Conservation (phyloP, 495 filamentous ascomycete genomes). For the Aspergillus asperescens region DNA sequence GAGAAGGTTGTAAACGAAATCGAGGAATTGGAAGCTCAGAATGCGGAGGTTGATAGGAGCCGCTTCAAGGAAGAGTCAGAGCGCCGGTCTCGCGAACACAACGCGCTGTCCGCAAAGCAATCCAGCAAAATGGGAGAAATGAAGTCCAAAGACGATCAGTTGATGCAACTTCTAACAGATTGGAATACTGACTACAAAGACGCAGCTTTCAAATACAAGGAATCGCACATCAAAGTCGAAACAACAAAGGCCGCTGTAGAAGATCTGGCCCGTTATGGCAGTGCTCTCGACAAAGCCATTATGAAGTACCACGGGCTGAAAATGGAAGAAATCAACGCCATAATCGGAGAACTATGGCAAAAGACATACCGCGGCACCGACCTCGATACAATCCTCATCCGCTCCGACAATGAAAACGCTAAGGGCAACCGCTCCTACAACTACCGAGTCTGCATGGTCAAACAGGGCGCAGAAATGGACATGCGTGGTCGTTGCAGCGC, state of each 20-base stretch:
- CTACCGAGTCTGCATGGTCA: constrained; percentile 98
- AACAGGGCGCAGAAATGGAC: constrained; percentile 96
- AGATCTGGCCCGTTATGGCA: constrained; percentile 74
- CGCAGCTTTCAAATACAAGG: constrained; percentile 76
- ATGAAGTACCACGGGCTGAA: constrained; percentile 94
- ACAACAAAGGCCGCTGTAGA: constrained; percentile 89
- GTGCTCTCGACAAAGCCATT: constrained; percentile 87
- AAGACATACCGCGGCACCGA: constrained; percentile 96
- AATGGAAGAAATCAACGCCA: constrained; percentile 98
- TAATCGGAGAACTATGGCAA: constrained; percentile 93
- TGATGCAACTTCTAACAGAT: constrained; percentile 62
- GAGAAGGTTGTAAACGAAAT: constrained; percentile 65
- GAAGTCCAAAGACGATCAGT: constrained; percentile 74
- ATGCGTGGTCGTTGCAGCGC: constrained; percentile 98
- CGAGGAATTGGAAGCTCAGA: constrained; percentile 67
- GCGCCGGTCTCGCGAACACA: constrained; percentile 55
- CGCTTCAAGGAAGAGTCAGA: constrained; percentile 64
- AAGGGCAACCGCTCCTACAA: constrained; percentile 85
- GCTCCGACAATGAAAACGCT: constrained; percentile 73
- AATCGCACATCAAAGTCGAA: constrained; percentile 84
- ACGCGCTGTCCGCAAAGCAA: constrained; percentile 55
- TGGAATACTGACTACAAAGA: constrained; percentile 84
- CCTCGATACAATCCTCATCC: constrained; percentile 93
- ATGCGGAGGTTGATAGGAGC: constrained; percentile 75
- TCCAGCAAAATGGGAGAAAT: constrained; percentile 64